Base-by-base conservation (phyloP, 345 rosid species). In the Diplotaxis tenuifolia region DNA sequence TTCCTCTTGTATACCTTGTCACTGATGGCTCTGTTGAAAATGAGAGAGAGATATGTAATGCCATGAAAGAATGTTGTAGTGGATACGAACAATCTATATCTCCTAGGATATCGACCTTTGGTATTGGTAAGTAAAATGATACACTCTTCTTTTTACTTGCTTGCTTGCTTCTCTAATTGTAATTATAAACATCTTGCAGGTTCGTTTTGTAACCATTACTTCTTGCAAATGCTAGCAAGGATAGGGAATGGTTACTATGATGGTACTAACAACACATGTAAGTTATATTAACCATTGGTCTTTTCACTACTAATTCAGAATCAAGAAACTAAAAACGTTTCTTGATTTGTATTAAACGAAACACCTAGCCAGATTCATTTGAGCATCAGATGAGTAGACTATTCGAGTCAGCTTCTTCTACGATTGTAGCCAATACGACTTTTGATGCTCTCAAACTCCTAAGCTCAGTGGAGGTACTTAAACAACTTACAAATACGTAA, bases 1-100 rank as follows among this genome's bases (percentile, higher is more conserved):
- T 87, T 65, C 96, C 99, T 73, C 74, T 89, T 36, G 83, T 95
- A 68, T 86, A 92, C 78, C 89, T 95, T 18, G 84, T 95, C 57
- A 86, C 99, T 50, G 99, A 95, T 79, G 99, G 99, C 42, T 54
- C 91, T 72, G 92, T 92, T 60, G 91, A 90, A 66, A 82, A 95
- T 74, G 99, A 95, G 78, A 86, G 84, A 80, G 87, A 84, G 59
- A 90, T 95, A 71, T 92, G 97, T 86, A 80, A 76, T 70, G 71
- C 71, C 8, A 69, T 92, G 73, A 86, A 86, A 78, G 81, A 71
- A 72, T 71, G 68, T 68, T 73, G 79, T 71, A 62, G 77, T 59
- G 54, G 72, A 11, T 77, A 72, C 12, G 81, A 40, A 59, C 78
- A 80, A 73, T 76, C 88, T 21, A 78, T 84, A 38, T 65, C 80